A percentile compares a stretch with the other conserved stretches of the same genome.
Conservation (phyloP, 495 filamentous ascomycete species). For the Xylaria nigripes region DNA sequence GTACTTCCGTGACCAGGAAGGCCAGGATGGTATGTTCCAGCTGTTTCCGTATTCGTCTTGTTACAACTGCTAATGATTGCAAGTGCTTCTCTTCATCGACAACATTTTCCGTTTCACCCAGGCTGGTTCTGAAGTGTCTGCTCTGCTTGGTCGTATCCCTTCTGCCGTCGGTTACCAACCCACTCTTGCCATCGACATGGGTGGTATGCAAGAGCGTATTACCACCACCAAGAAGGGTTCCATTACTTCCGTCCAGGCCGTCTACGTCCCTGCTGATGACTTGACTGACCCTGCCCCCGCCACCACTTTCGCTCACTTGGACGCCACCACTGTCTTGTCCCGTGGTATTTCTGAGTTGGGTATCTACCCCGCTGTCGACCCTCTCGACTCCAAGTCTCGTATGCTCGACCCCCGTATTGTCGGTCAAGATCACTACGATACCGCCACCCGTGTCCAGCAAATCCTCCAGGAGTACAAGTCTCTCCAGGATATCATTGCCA, state of each 20-base stretch:
- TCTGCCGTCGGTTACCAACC: constrained; percentile 99
- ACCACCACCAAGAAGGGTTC: constrained; percentile 99
- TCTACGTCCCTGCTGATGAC: constrained; percentile 99
- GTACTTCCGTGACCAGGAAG: constrained; percentile 96
- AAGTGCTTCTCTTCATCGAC: constrained; percentile 98
- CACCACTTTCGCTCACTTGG: constrained; percentile 99
- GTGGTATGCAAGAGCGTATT: constrained; percentile 99
- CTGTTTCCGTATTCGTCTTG: not conserved
- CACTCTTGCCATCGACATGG: constrained; percentile 99
- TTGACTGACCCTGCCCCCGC: constrained; percentile 99
- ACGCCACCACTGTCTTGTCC: constrained; percentile 99
- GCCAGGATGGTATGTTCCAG: constrained; percentile 72
- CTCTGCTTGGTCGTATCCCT: constrained; percentile 97
- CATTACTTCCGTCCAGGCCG: constrained; percentile 99
- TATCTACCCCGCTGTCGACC: constrained; percentile 99
- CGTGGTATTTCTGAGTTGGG: constrained; percentile 99
- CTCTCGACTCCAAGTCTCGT: constrained; percentile 98
- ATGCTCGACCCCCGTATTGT: constrained; percentile 99
- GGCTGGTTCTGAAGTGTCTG: constrained; percentile 99
- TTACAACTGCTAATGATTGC: constrained; percentile 3
- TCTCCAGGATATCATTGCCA: constrained; percentile 99
- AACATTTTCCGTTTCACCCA: constrained; percentile 99
- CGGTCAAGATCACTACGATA: constrained; percentile 94
- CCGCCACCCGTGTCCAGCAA: constrained; percentile 89
- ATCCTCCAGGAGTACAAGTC: constrained; percentile 99